These are phyloP conservation scores for Amanita molliuscula DNA, from an alignment of 768 basidiomycete genomes.

Conservation along the genomic window DNA sequence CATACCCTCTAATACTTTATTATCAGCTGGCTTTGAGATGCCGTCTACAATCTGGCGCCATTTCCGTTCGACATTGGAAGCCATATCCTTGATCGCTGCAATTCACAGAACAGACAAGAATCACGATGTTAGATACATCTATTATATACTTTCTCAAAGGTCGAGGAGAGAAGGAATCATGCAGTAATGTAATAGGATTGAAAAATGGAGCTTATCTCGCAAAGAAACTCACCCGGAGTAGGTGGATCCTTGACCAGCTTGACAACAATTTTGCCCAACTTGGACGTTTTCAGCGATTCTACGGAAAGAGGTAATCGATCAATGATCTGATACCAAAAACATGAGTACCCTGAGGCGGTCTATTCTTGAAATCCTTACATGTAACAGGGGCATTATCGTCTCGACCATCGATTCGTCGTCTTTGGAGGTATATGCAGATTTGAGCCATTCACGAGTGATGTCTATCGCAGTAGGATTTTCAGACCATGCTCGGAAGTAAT, in stretches of 20 bases:
- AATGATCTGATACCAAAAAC: conserved; percentile 45
- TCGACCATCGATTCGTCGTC: conserved; percentile 45
- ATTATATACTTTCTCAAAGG: conserved; percentile 26
- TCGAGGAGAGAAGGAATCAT: conserved; percentile 16
- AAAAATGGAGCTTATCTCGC: neutral
- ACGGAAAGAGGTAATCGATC: conserved; percentile 74
- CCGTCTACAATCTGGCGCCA: conserved; percentile 54
- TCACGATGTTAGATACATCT: conserved; percentile 62
- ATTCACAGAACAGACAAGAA: conserved; percentile 29
- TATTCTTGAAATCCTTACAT: conserved; percentile 41
- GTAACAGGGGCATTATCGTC: conserved; percentile 79
- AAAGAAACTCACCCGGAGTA: conserved; percentile 61
- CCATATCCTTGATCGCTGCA: conserved; percentile 91
- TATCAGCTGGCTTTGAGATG: conserved; percentile 31
- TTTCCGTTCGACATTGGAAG: conserved; percentile 75
- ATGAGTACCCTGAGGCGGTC: neutral
- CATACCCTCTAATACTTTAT: conserved; percentile 58
- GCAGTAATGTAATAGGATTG: conserved; percentile 12
- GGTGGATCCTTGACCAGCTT: conserved; percentile 69
- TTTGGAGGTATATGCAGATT: conserved; percentile 50
- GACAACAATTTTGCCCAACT: conserved; percentile 72
- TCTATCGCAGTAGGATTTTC: conserved; percentile 71
- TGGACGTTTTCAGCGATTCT: conserved; percentile 57
- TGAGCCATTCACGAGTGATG: conserved; percentile 75
- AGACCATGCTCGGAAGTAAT: conserved; percentile 81